Evolutionary conservation across 169 alveolate species (phyloP), one percentile per base, ranked within the genome.

Genomic region (Plasmodium gonderi): DNA sequence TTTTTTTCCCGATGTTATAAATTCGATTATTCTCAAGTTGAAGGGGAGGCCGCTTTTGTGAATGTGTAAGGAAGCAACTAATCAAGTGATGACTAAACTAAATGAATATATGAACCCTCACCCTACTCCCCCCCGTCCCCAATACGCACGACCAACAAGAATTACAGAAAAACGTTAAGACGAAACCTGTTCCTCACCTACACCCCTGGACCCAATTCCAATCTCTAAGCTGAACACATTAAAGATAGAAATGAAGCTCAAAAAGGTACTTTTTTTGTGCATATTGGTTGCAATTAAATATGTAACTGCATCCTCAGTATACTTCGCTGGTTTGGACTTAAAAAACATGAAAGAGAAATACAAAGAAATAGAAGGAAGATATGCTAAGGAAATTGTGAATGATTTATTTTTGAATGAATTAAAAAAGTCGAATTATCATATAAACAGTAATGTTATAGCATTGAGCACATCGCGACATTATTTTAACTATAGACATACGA

Each of bases 401-500:
- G 47, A 42, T 23, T 6, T 74, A 54, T 75, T 85, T 47, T 51
- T 85, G 29, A 65, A 49, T 14, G 92, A 85, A 85, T 75, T 85
- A 75, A 91, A 80, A 38, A 94, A 89, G 23, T 11, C 40, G 5
- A 92, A 93, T 47, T 95, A 95, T 60, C 38, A 60, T 44, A 93
- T 80, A 33, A 95, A 94, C 64, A 95, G 69, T 9, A 91, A 82
- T 40, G 94, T 94, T 40, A 92, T 91, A 6, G 80, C 92, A 74
- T 74, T 91, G 65, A 92, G 96, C 64, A 95, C 97, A 12, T 95
- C 97, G 33, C 77, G 96, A 33, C 94, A 91, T 79, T 94, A 94
- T 79, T 95, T 93, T 83, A 95, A 95, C 79, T 95, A 95, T 45
- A 80, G 97, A 23, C 97, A 95, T 60, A 91, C 96, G 1, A 95